phyloP scores from a whole-genome alignment of 495 filamentous ascomycete species.

The Hyphodiscus hymeniophilus region DNA sequence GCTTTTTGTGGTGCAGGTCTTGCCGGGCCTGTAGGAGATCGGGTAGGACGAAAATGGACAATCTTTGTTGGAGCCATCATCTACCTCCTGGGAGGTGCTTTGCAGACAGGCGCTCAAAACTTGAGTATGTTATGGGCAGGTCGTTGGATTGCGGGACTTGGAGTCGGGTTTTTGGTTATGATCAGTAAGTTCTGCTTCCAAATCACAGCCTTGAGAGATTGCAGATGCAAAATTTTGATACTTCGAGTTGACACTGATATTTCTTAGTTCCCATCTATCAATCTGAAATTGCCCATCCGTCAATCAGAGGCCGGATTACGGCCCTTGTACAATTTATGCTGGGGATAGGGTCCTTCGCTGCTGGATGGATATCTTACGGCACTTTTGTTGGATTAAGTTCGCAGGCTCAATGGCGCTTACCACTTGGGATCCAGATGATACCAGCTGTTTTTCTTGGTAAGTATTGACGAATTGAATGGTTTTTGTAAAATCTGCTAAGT shows the following conservation, averaged over 20 bases:
- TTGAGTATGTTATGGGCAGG: slow-evolving; percentile 30
- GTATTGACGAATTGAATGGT: slow-evolving; percentile 10
- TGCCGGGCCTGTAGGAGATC: slow-evolving; percentile 33
- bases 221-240: no score
- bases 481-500: no score
- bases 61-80: slow-evolving; percentile 30
- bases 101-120: slow-evolving; percentile 33
- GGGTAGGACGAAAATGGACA: slow-evolving; percentile 29
- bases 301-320: slow-evolving; percentile 43
- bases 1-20: slow-evolving; percentile 46
- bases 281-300: slow-evolving; percentile 47
- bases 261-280: background rate
- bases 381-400: slow-evolving; percentile 25
- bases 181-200: slow-evolving; percentile 23
- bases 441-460: slow-evolving; percentile 44
- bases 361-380: slow-evolving; percentile 36
- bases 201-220: no score
- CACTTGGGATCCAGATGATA: slow-evolving; percentile 49
- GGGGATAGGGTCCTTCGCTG: slow-evolving; percentile 43
- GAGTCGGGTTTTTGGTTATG: slow-evolving; percentile 47
- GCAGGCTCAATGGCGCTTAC: slow-evolving; percentile 44
- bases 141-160: slow-evolving; percentile 43
- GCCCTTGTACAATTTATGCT: slow-evolving; percentile 55
- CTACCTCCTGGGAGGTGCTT: slow-evolving; percentile 29
- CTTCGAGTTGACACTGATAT: no score